Base-by-base conservation (phyloP, 2,329 filamentous ascomycete species). In the Calycina marina region DNA sequence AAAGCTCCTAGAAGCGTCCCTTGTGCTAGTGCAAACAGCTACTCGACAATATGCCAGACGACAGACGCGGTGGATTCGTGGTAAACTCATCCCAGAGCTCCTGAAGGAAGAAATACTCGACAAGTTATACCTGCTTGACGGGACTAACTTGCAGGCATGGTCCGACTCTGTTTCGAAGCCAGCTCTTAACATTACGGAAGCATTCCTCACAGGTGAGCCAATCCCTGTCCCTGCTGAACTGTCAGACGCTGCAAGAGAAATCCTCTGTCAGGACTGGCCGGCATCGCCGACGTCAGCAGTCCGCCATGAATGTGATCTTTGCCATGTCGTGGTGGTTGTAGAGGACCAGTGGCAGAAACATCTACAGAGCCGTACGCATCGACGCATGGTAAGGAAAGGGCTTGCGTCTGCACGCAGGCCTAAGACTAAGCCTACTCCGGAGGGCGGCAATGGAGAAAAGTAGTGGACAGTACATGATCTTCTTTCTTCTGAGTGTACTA, bases 21-120 rank as follows among this genome's bases (percentile, higher is more conserved):
- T 93, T 0, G 79, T 88, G 41, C 69, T 73, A 30, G 86, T 84
- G 41, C 84, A 92, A 52, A 68, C 72, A 4, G 81, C 81, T 2
- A 98, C 86, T 0, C 69, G 84, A 6, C 83, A 86, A 44, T 98
- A 98, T 50, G 82, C 88, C 2, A 80, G 74, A 39, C 72, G 78
- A 5, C 90, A 98, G 53, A 61, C 82, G 12, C 72, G 77, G 37
- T 98, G 86, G 84, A 92, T 96, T 34, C 70, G 77, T 11, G 70
- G 77, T 43, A 93, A 93, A 50, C 67, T 93, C 15, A 66, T 90
- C 25, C 73, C 77, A 6, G 71, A 75, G 1, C 59, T 90, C 16
- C 62, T 59, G 22, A 65, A 70, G 12, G 56, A 63, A 11, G 56
- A 61, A 6, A 60, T 63, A 1, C 51, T 70, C 31, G 54, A 67